These are phyloP conservation scores for Stagonosporopsis chrysanthemi DNA, from an alignment of 2,329 filamentous ascomycete species.

Conservation along the genomic window DNA sequence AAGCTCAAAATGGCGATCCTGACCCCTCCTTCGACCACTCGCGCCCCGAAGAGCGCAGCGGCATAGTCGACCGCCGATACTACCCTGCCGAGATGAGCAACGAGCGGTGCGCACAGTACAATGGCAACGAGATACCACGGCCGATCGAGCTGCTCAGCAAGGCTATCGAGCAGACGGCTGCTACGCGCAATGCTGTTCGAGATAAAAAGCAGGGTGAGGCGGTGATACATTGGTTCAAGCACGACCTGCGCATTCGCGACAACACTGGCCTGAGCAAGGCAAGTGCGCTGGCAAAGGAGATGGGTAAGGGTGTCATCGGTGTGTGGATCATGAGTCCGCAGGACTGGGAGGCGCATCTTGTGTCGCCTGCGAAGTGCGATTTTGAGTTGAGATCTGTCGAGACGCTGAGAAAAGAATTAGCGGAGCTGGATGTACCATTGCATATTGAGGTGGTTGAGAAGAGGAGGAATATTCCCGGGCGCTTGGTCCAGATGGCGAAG, in stretches of 20 bases:
- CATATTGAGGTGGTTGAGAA: constrained; percentile 75
- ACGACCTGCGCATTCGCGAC: constrained; percentile 76
- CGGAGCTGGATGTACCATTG: constrained; percentile 76
- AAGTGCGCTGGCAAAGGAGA: constrained; percentile 68
- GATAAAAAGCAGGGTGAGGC: constrained; percentile 56
- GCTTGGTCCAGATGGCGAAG: constrained; percentile 70
- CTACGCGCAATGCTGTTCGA: constrained; percentile 59
- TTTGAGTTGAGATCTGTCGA: constrained; percentile 78
- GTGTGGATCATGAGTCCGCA: constrained; percentile 83
- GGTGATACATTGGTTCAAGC: constrained; percentile 91
- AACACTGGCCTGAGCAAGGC: constrained; percentile 76
- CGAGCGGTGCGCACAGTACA: constrained; percentile 77
- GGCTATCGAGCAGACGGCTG: constrained; percentile 68
- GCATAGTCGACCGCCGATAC: constrained; percentile 65
- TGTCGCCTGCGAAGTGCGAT: constrained; percentile 76
- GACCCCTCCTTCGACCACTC: constrained; percentile 43
- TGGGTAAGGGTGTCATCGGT: constrained; percentile 75
- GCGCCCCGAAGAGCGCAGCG: constrained; percentile 47
- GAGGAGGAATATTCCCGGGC: constrained; percentile 66
- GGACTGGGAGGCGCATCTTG: constrained; percentile 83
- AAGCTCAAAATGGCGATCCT: background rate
- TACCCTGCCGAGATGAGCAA: constrained; percentile 90
- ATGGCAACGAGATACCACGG: constrained; percentile 69
- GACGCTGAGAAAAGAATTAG: constrained; percentile 71
- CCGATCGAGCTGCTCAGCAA: constrained; percentile 74